Percentiles rank a stretch among this genome's conserved stretches.
phyloP scores from a whole-genome alignment of 1,284 basidiomycete species.

The Apiotrichum veenhuisii region DNA sequence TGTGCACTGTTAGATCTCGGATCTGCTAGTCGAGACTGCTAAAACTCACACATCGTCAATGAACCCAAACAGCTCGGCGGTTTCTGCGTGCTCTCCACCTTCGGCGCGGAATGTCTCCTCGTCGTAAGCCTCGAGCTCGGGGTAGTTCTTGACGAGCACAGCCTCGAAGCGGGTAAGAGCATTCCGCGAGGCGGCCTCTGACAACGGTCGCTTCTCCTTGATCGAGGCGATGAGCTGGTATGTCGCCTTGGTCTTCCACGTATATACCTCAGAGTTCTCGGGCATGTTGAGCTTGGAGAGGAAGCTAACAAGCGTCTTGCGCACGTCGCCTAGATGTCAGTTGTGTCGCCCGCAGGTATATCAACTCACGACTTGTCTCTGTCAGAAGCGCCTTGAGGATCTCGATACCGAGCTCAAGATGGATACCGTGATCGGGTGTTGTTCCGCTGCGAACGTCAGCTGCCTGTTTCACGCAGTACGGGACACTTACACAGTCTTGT shows the following conservation, averaged over 20 bases:
- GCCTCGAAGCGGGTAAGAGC: conserved; percentile 65
- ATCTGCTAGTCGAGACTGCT: neutral
- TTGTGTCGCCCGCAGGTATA: conserved; percentile 39
- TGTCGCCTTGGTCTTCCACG: conserved; percentile 60
- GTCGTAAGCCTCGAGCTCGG: conserved; percentile 61
- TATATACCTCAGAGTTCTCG: conserved; percentile 57
- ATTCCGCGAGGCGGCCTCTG: conserved; percentile 66
- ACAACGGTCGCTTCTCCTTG: conserved; percentile 67
- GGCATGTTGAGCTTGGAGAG: conserved; percentile 74
- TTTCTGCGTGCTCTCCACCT: conserved; percentile 24
- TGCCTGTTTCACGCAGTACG: neutral
- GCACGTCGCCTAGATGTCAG: conserved; percentile 61
- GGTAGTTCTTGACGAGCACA: conserved; percentile 59
- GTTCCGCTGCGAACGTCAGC: neutral
- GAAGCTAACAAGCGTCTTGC: conserved; percentile 75
- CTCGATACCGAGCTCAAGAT: conserved; percentile 73
- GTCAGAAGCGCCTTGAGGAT: conserved; percentile 59
- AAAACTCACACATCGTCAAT: conserved; percentile 47
- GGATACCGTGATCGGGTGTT: conserved; percentile 56
- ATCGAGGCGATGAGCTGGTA: conserved; percentile 61
- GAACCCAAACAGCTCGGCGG: conserved; percentile 36
- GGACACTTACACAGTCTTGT: conserved; percentile 64
- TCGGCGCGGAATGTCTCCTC: conserved; percentile 56
- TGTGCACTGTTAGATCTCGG: neutral
- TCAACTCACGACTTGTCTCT: conserved; percentile 31